Conservation (phyloP, 495 filamentous ascomycete species). For the Recurvomyces mirabilis region DNA sequence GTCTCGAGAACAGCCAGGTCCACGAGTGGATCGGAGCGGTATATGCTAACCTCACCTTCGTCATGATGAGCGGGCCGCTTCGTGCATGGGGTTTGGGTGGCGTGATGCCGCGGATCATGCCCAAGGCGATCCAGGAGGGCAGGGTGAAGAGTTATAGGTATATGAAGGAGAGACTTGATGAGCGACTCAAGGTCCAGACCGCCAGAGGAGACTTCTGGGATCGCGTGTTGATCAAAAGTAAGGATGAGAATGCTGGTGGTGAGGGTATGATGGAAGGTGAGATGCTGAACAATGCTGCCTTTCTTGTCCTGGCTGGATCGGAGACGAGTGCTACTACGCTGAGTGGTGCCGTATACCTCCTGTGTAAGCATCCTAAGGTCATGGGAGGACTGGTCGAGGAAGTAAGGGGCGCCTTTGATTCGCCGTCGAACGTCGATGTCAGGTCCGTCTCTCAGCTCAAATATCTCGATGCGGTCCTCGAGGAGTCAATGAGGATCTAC, state of each 20-base stretch:
- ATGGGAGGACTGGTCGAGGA: slow-evolving; percentile 7
- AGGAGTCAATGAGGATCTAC: slow-evolving; percentile 17
- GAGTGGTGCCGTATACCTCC: slow-evolving; percentile 9
- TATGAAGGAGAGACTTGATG: slow-evolving; percentile 5
- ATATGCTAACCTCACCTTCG: not conserved
- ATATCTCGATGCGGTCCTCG: slow-evolving; percentile 11
- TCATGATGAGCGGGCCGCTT: not conserved
- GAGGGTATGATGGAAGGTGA: slow-evolving; percentile 11
- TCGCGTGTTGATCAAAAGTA: slow-evolving; percentile 13
- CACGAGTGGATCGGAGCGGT: slow-evolving; percentile 8
- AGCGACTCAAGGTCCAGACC: not conserved
- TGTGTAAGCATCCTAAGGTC: slow-evolving; percentile 1
- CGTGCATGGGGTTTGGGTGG: not conserved
- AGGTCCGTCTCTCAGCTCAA: slow-evolving; percentile 5
- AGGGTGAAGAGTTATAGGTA: slow-evolving; percentile 1
- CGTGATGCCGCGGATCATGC: not conserved
- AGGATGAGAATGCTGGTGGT: slow-evolving; percentile 1
- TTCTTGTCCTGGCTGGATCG: slow-evolving; percentile 9
- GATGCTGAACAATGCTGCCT: slow-evolving; percentile 10
- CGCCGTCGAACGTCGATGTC: slow-evolving; percentile 5
- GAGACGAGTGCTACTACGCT: slow-evolving; percentile 18
- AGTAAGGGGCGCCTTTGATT: slow-evolving; percentile 6
- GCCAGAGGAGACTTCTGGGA: slow-evolving; percentile 16
- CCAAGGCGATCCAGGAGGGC: slow-evolving; percentile 9
- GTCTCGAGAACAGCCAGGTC: slow-evolving; percentile 1